phyloP scores from a whole-genome alignment of 1,284 basidiomycete genomes.

The Ceratobasidium sp. region DNA sequence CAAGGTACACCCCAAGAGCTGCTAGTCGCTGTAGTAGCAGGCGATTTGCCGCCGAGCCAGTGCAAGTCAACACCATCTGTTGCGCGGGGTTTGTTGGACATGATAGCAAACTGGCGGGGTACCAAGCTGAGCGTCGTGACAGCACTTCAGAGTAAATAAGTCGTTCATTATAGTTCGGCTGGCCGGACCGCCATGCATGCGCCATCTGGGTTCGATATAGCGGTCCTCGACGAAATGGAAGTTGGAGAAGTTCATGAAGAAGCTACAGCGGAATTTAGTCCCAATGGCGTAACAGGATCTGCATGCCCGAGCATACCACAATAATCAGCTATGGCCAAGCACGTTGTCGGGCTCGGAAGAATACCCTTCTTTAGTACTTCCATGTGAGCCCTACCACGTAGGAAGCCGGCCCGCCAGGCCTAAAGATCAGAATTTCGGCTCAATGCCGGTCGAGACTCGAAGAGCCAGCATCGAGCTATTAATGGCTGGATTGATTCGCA shows the following conservation, averaged over 20 bases:
- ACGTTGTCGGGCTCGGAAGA: conserved; percentile 17
- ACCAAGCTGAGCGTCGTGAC: conserved; percentile 6
- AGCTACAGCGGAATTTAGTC: conserved; percentile 5
- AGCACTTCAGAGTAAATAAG: conserved; percentile 8
- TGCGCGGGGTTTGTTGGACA: conserved; percentile 42
- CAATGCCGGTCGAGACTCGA: background rate
- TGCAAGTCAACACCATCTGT: conserved; percentile 55
- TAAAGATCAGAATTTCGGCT: conserved; percentile 1
- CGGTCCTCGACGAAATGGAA: conserved; percentile 13
- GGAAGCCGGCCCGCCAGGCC: conserved; percentile 26
- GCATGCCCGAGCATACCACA: conserved; percentile 6
- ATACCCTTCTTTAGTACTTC: conserved; percentile 18
- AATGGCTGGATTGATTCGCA: background rate
- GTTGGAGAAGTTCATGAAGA: background rate
- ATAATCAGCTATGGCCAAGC: conserved; percentile 6
- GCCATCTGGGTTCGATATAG: conserved; percentile 7
- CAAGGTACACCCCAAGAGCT: conserved; percentile 61
- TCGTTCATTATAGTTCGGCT: background rate
- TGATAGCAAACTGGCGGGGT: conserved; percentile 15
- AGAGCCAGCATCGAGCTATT: background rate
- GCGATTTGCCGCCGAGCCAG: conserved; percentile 59
- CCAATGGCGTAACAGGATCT: conserved; percentile 37
- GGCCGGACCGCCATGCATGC: conserved; percentile 30
- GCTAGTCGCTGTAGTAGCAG: conserved; percentile 56
- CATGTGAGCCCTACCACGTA: conserved; percentile 3